These are phyloP conservation scores for Dalbergia cochinchinensis DNA, from an alignment of 306 rosid genomes.

Conservation along the genomic window DNA sequence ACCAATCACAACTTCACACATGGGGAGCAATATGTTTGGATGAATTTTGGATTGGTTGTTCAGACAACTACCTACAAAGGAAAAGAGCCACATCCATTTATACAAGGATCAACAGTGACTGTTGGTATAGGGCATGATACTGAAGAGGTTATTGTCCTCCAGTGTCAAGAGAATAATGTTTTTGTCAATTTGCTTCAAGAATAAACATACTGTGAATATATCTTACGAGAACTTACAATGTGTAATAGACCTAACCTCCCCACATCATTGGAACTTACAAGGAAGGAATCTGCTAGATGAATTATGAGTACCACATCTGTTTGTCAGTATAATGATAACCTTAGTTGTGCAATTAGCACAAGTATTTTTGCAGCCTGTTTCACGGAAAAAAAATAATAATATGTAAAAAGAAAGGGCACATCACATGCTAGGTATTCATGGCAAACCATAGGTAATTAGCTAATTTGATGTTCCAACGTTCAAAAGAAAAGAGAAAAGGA, in stretches of 20 bases:
- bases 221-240: constrained; percentile 58
- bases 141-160: too few relatives aligned
- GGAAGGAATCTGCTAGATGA: constrained; percentile 56
- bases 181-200: neutral
- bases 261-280: constrained; percentile 50
- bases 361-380: constrained; percentile 77
- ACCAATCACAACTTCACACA: constrained; percentile 77
- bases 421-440: neutral
- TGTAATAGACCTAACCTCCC: constrained; percentile 80
- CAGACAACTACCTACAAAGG: too few relatives aligned
- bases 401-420: constrained; percentile 30
- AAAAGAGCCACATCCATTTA: too few relatives aligned
- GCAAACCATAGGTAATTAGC: too few relatives aligned
- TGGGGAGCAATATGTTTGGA: constrained; percentile 58
- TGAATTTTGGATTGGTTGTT: too few relatives aligned
- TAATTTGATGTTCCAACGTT: too few relatives aligned
- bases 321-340: constrained; percentile 9
- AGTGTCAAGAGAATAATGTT: too few relatives aligned
- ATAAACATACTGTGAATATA: constrained; percentile 2
- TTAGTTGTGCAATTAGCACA: constrained; percentile 76
- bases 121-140: too few relatives aligned
- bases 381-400: constrained; percentile 11
- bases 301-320: constrained; percentile 65
- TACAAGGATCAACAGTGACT: too few relatives aligned
- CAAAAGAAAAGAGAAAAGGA: too few relatives aligned